phyloP scores from a whole-genome alignment of 2,329 filamentous ascomycete genomes.

The Chrysoporthe puriensis region DNA sequence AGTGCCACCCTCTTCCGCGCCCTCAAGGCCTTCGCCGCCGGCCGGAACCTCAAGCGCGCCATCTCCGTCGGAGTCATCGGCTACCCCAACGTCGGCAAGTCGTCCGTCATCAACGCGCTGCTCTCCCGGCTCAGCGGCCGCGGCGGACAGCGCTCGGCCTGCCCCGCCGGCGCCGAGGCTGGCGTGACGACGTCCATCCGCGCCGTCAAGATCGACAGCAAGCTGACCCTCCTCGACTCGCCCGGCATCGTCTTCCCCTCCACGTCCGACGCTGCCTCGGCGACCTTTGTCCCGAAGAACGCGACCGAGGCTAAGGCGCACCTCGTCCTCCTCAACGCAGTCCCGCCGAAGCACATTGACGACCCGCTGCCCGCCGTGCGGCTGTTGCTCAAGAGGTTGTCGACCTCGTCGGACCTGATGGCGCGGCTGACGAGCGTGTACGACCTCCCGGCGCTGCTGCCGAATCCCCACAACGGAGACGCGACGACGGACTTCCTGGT shows the following conservation, averaged over 20 bases:
- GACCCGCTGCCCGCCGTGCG: constrained; percentile 88
- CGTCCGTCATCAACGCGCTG: constrained; percentile 92
- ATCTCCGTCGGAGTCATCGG: constrained; percentile 92
- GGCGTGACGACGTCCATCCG: constrained; percentile 89
- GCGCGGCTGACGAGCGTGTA: constrained; percentile 83
- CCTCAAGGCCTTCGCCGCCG: constrained; percentile 84
- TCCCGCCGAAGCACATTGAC: constrained; percentile 91
- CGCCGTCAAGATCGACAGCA: constrained; percentile 92
- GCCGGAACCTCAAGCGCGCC: constrained; percentile 83
- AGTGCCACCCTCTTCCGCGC: constrained; percentile 84
- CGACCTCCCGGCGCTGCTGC: constrained; percentile 77
- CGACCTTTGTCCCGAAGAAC: constrained; percentile 58
- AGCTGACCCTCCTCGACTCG: constrained; percentile 90
- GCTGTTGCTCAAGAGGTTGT: constrained; percentile 81
- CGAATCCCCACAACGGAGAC: constrained; percentile 69
- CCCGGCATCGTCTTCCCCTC: constrained; percentile 94
- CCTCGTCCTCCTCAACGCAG: constrained; percentile 84
- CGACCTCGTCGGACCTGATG: constrained; percentile 72
- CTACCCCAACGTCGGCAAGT: constrained; percentile 96
- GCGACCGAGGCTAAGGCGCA: constrained; percentile 77
- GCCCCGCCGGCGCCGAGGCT: constrained; percentile 87
- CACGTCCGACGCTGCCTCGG: constrained; percentile 46
- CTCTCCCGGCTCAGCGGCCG: constrained; percentile 74
- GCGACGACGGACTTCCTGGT: constrained; percentile 88
- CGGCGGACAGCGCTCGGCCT: constrained; percentile 65